Evolutionary conservation across 345 rosid genomes (phyloP).

Genomic region (Aquilaria malaccensis): DNA sequence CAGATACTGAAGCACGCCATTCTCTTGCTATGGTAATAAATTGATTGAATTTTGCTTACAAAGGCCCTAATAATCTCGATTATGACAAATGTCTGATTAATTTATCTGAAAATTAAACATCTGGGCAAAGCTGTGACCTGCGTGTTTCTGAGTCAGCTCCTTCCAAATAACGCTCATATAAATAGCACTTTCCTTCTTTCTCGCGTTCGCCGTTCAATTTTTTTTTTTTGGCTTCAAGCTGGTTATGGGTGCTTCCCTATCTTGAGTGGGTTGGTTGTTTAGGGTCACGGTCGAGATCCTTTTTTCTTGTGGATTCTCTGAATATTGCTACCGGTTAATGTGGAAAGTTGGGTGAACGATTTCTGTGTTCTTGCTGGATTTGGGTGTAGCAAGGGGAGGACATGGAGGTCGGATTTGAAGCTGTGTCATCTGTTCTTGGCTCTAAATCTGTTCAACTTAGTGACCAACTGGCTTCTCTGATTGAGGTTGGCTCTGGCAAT

Average conservation of each 20-base stretch:
- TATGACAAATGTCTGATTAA: too few relatives aligned
- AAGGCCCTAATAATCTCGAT: too few relatives aligned
- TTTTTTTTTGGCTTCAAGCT: neutral
- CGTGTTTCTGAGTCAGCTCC: conserved; percentile 7
- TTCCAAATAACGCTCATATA: neutral
- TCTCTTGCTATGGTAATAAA: conserved; percentile 5
- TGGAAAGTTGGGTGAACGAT: neutral
- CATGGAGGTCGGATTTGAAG: conserved; percentile 4
- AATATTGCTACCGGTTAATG: neutral
- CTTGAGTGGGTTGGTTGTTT: neutral
- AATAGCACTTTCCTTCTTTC: neutral
- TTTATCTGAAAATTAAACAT: too few relatives aligned
- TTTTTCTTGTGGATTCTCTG: neutral
- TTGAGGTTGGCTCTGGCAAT: conserved; percentile 49
- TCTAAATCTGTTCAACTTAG: conserved; percentile 9
- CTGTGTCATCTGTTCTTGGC: neutral
- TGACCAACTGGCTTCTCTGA: conserved; percentile 9
- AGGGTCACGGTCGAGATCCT: neutral
- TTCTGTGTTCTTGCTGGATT: neutral
- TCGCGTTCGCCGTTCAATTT: neutral
- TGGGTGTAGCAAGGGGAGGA: conserved; percentile 8
- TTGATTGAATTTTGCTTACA: neutral
- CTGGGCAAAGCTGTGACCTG: too few relatives aligned
- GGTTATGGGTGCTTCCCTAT: neutral
- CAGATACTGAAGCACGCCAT: neutral